Base-by-base conservation (phyloP, 257 asterid species). In the Handroanthus guayacan region DNA sequence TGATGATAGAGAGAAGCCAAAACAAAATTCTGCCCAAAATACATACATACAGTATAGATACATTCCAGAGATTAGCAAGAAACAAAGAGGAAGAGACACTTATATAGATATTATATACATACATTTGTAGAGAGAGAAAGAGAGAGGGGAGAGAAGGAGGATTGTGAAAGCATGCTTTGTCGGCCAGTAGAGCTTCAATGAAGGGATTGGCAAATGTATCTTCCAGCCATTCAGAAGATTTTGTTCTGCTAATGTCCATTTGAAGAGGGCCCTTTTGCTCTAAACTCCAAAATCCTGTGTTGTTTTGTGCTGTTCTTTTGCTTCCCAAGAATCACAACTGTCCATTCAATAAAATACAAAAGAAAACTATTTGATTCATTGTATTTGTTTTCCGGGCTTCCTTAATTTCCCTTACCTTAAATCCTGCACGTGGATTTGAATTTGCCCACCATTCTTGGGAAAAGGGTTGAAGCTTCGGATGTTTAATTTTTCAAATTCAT, bases 171-270 rank as follows among this genome's bases (percentile, higher is more conserved):
- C 97, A 91, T 93, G 97, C 94, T 87, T 87, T 88, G 97, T 93
- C 95, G 87, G 97, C 97, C 98, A 93, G 86, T 86, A 79, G 78
- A 87, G 90, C 86, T 88, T 93, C 94, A 83, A 66, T 82, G 89
- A 84, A 82, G 72, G 75, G 79, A 74, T 75, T 84, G 65, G 51
- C 80, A 70, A 67, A 54, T 77, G 68, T 71, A 68, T 78, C 86
- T 83, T 84, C 67, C 60, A 62, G 84, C 81, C 69, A 77, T 78
- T 68, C 20, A 69, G 69, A 74, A 75, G 77, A 66, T 68, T 56
- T 70, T 68, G 55, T 31, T 64, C 64, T 79, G 72, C 76, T 80
- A 65, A 78, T 89, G 81, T 57, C 88, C 84, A 79, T 82, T 85
- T 75, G 75, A 73, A 76, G 76, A 70, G 75, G 64, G 13, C 70